A percentile compares a stretch with the other conserved stretches of the same genome.
phyloP scores from a whole-genome alignment of 192 early-diverging fungal species.

The Coemansia sp. region DNA sequence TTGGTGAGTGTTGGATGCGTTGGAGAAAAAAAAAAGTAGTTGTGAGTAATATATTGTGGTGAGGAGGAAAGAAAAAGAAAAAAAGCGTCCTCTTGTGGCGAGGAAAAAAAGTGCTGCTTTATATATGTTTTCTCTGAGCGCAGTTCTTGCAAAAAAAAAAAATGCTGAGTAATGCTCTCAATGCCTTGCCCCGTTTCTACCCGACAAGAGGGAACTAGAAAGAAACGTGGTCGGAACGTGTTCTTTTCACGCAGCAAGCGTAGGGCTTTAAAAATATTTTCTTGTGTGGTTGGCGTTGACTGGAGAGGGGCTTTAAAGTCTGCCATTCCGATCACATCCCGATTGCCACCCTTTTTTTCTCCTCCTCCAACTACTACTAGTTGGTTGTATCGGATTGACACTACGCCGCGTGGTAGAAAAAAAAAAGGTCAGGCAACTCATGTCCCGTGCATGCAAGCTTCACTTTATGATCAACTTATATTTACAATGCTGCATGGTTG shows the following conservation, averaged over 20 bases:
- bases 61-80: neutral
- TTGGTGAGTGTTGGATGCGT: neutral
- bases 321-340: neutral
- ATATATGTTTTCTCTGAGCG: neutral
- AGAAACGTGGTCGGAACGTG: neutral
- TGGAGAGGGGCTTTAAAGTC: conserved; percentile 5
- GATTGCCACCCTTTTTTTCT: conserved; percentile 1
- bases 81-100: neutral
- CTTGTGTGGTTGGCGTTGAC: neutral
- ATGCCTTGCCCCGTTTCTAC: neutral
- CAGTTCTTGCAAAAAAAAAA: neutral
- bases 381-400: neutral
- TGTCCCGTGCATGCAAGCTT: neutral
- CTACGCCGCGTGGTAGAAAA: conserved; percentile 1
- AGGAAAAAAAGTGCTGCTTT: neutral
- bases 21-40: neutral
- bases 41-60: neutral
- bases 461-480: neutral
- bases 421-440: conserved; percentile 1
- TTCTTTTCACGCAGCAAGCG: too few relatives aligned
- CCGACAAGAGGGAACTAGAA: neutral
- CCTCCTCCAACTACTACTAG: neutral
- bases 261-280: too few relatives aligned
- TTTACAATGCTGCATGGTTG: neutral
- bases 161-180: neutral